Percentiles rank a stretch among this genome's conserved stretches.
These are phyloP conservation scores for Selaginella tamariscina DNA, from an alignment of 75 land plant species.

Conservation along the genomic window DNA sequence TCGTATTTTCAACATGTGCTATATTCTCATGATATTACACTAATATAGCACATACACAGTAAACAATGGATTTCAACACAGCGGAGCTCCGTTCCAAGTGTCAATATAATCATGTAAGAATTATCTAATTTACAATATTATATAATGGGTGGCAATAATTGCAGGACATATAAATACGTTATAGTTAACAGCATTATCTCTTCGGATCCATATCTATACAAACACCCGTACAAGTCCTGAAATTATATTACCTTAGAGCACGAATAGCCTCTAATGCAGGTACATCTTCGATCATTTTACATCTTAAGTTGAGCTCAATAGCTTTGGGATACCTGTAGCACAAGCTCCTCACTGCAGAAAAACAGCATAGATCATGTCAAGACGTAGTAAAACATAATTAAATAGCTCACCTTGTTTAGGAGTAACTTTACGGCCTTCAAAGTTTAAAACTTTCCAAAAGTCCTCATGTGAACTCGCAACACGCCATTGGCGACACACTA, in stretches of 20 bases:
- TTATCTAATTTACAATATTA: too few species aligned
- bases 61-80: too few species aligned
- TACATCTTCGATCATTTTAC: conserved; percentile 33
- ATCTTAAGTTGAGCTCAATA: conserved; percentile 47
- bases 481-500: conserved; percentile 82
- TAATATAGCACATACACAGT: too few species aligned
- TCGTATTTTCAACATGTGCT: too few species aligned
- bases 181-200: too few species aligned
- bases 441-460: conserved; percentile 84
- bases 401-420: conserved; percentile 42
- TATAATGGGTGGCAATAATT: too few species aligned
- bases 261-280: conserved; percentile 46
- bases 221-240: too few species aligned
- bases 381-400: not conserved
- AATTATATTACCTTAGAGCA: conserved; percentile 42
- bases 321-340: conserved; percentile 68
- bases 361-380: not conserved
- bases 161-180: too few species aligned
- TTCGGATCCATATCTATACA: too few species aligned
- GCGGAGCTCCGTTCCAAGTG: too few species aligned
- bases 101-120: too few species aligned
- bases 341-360: conserved; percentile 50
- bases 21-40: too few species aligned
- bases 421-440: conserved; percentile 47
- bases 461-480: conserved; percentile 87